Evolutionary conservation across 805 yeast species (phyloP), one percentile per base, ranked within the genome.

Genomic region (Blastobotrys americana): DNA sequence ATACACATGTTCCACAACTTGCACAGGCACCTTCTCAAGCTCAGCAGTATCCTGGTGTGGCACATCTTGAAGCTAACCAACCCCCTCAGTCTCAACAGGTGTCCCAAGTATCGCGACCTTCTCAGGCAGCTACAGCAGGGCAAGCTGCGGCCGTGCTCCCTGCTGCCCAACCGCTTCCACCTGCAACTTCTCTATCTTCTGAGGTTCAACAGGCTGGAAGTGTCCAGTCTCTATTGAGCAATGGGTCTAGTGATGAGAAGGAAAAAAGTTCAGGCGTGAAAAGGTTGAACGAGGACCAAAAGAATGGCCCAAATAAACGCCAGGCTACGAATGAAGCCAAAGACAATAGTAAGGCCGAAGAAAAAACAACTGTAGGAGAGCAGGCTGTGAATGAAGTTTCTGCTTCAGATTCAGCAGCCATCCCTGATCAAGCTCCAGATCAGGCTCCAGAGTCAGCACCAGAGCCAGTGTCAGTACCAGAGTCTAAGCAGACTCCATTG

Each of bases 301-400:
- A 48, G 43, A 34, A 22, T 23, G 41, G 43, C 22, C 39, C 44
- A n/a, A 34, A 34, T 37, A 52, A 49, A 39, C 27, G 50, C 25
- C 41, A 43, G 3, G 39, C 39, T 5, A 42, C 44, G 3, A 34
- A 13, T 16, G 40, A 42, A 18, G 39, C 28, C 13, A 42, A 36
- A 23, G 40, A 22, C 19, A 28, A 17, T 4, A 19, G 17, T 39
- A 19, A 13, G 31, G 28, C 40, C n/a, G 41, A 38, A 8, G 23
- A 17, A 16, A 25, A 17, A 15, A 17, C 17, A 16, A 37, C 23
- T 10, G 23, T 21, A 13, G 39, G 39, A 3, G n/a, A 17, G 23
- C n/a, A n/a, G 13, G 17, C 34, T 17, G 39, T 17, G 16, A 37
- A 16, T 17, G 25, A 17, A 5, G 21, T 21, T 8, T n/a, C 46